A percentile compares a stretch with the other conserved stretches of the same genome.
These are phyloP conservation scores for Fusarium tricinctum DNA, from an alignment of 2,329 filamentous ascomycete genomes.

Conservation along the genomic window DNA sequence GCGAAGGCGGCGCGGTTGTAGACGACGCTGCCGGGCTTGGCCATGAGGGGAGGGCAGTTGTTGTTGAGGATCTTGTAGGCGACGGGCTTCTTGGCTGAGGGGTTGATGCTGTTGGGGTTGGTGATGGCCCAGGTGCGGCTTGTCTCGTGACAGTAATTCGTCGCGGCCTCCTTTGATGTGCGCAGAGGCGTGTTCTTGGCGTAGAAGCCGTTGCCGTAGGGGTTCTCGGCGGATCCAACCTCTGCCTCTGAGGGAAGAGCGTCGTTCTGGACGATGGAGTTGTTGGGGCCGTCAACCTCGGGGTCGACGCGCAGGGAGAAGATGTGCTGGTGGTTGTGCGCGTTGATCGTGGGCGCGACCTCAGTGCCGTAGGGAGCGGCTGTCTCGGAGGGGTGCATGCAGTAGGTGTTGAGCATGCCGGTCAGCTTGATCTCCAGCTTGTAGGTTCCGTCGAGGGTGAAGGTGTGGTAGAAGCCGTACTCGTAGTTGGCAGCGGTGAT, in stretches of 20 bases:
- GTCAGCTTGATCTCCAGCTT: slow-evolving; percentile 68
- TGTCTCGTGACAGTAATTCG: slow-evolving; percentile 85
- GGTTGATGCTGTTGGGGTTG: slow-evolving; percentile 86
- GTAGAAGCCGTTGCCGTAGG: slow-evolving; percentile 91
- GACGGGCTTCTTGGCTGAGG: slow-evolving; percentile 85
- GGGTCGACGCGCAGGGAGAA: slow-evolving; percentile 77
- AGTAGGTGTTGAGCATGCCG: slow-evolving; percentile 60
- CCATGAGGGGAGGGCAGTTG: slow-evolving; percentile 82
- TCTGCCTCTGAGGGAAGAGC: slow-evolving; percentile 78
- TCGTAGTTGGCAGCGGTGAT: slow-evolving; percentile 78
- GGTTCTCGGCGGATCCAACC: slow-evolving; percentile 85
- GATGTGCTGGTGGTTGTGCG: slow-evolving; percentile 79
- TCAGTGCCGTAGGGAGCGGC: slow-evolving; percentile 72
- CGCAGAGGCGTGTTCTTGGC: slow-evolving; percentile 84
- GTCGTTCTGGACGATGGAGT: slow-evolving; percentile 81
- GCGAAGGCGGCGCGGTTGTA: slow-evolving; percentile 93
- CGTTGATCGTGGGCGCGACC: slow-evolving; percentile 73
- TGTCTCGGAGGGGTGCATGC: slow-evolving; percentile 57
- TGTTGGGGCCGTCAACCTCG: slow-evolving; percentile 72
- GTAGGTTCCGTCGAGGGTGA: slow-evolving; percentile 74
- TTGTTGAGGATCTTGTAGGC: slow-evolving; percentile 92
- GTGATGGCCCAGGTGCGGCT: slow-evolving; percentile 91
- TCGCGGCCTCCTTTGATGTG: slow-evolving; percentile 76
- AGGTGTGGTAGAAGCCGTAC: slow-evolving; percentile 61
- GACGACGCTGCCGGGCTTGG: slow-evolving; percentile 86